Conservation (phyloP, 345 rosid species). For the Brassica carinata region DNA sequence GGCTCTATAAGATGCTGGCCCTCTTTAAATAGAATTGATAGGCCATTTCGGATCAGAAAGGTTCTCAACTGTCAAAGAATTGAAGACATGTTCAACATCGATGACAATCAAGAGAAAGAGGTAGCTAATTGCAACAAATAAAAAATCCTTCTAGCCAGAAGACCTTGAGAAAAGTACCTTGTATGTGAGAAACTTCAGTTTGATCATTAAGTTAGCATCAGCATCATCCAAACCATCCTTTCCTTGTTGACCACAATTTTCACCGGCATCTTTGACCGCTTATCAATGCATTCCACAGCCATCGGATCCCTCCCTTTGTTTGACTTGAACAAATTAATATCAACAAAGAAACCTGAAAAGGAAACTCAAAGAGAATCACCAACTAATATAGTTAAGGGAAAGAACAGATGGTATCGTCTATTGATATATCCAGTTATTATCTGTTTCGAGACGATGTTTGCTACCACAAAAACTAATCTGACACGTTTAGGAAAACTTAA, state of each 20-base stretch:
- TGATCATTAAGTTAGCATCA: slow-evolving; percentile 91
- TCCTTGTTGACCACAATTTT: slow-evolving; percentile 40
- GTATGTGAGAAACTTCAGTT: slow-evolving; percentile 88
- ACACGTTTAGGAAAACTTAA: slow-evolving; percentile 7
- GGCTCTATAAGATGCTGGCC: slow-evolving; percentile 87
- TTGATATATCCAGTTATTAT: slow-evolving; percentile 11
- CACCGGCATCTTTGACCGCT: slow-evolving; percentile 45
- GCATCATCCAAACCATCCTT: slow-evolving; percentile 71
- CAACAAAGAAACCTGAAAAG: slow-evolving; percentile 81
- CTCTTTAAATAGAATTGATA: slow-evolving; percentile 78
- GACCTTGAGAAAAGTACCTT: slow-evolving; percentile 54
- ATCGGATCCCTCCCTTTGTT: slow-evolving; percentile 62
- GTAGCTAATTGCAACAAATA: slow-evolving; percentile 20
- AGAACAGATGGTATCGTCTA: slow-evolving; percentile 15
- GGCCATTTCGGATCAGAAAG: slow-evolving; percentile 92
- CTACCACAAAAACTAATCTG: slow-evolving; percentile 8
- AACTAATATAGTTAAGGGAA: slow-evolving; percentile 19
- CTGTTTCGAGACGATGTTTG: slow-evolving; percentile 1
- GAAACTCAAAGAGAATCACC: slow-evolving; percentile 24
- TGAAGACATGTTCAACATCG: slow-evolving; percentile 20
- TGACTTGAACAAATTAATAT: slow-evolving; percentile 82
- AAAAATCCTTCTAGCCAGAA: slow-evolving; percentile 2
- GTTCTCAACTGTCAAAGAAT: slow-evolving; percentile 70
- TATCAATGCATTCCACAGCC: slow-evolving; percentile 45
- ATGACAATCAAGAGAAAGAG: slow-evolving; percentile 17